Base-by-base conservation (phyloP, 2,329 filamentous ascomycete genomes). In the Zopfia rhizophila region DNA sequence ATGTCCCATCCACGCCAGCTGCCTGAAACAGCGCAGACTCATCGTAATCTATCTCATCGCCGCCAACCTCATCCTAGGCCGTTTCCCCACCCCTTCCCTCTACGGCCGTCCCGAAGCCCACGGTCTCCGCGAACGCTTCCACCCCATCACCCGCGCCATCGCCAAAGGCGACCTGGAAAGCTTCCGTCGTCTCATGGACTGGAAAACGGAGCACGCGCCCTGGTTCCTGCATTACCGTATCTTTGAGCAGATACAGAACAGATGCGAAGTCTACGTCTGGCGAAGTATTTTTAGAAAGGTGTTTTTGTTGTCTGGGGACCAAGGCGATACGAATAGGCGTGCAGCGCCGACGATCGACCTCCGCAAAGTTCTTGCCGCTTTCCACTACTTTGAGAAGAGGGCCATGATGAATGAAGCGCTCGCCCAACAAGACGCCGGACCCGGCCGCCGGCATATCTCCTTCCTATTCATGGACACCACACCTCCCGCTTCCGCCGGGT, bases 1-100 rank as follows among this genome's bases (percentile, higher is more conserved):
- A 70, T 89, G 90, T 55, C 82, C 56, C 3, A 47, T 61, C 1
- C 51, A 53, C 51, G 64, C 68, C n/a, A 69, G 73, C 42, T 79
- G 75, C 31, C 53, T 76, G 17, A 83, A 82, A 27, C 93, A 97
- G 68, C 85, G 91, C 50, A 83, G 85, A 14, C 78, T 87, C 40
- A 92, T 97, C 49, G 84, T 97, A 25, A 88, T 89, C 30, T 93
- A 92, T 68, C 83, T 97, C 27, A 86, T 96, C 47, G 83, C 91
- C 1, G 82, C 85, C 58, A 96, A 96, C 66, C 80, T 97, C 42
- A 85, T 96, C 25, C 80, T 96, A 33, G 93, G 91, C 16, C 86
- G 90, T 21, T 90, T 97, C 56, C 92, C 93, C 1, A 88, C 87
- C 1, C 64, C 75, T 7, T 49, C 69, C 2, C 80, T 96, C 1